Base-by-base conservation (phyloP, 441 rosid genomes). In the Erodium moschatum region DNA sequence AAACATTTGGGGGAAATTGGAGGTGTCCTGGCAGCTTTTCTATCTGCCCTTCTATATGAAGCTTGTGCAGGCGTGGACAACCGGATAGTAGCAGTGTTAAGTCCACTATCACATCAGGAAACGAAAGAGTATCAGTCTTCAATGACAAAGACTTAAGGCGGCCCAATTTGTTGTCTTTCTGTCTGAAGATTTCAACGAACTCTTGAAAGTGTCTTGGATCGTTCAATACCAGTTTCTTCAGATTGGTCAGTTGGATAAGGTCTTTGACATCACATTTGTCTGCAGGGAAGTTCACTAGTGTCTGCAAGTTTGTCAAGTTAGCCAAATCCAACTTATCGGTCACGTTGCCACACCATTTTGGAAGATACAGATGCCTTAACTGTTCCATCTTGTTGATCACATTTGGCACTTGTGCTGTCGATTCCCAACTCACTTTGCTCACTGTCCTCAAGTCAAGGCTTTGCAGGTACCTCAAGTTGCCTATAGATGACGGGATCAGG, bases 331-430 rank as follows among this genome's bases (percentile, higher is more conserved):
- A 65, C 70, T 66, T 21, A 56, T 31, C 54, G 38, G 70, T 44
- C 27, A 38, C 56, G 18, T 42, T 48, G 1, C 65, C 38, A 20
- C 38, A 50, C 54, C 48, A 6, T 46, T 63, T 10, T 19, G 67
- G 70, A 58, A 67, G 69, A 56, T 67, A 72, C n/a, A 61, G 50
- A 20, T 61, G 21, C 35, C 70, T 67, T 64, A 46, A 35, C 42
- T 66, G 64, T 60, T 29, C 29, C 38, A 72, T 72, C 75, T 72
- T 72, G 70, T 66, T 27, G 31, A 67, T 21, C 40, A 46, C 75
- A 60, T 72, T 61, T 10, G 67, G 70, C 58, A 72, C 18, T 15
- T 21, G 67, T 15, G 18, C 66, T 0, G 15, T 27, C 10, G 64
- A 15, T 46, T 42, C 12, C 33, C 21, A 5, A 31, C 16, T 12